Evolutionary conservation across 2,329 filamentous ascomycete genomes (phyloP), one percentile per base, ranked within the genome.

Genomic region (Phialophora chinensis): DNA sequence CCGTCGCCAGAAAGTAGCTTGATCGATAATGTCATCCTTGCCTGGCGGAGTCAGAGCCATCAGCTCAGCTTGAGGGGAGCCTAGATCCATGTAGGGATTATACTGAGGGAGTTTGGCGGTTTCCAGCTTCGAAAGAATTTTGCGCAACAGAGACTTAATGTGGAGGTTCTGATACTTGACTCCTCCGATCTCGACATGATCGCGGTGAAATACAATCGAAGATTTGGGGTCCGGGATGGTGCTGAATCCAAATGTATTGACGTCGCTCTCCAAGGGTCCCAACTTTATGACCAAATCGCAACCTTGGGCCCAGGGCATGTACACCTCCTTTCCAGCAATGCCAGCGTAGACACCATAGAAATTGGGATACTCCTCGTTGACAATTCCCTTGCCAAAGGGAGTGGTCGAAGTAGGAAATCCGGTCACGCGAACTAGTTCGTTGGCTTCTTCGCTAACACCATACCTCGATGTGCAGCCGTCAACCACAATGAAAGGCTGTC

Each of bases 161-260:
- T 87, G 85, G 8, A 95, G 85, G 55, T 88, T 88, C 0, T 91
- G 90, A 75, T 94, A 96, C 71, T 91, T 88, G 35, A 54, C 91
- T 77, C 92, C 92, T 60, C 90, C 85, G 53, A 96, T 90, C 61
- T 87, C 86, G 73, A 90, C 88, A 71, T 87, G 85, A 66, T 86
- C 88, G 75, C 88, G 91, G 79, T 95, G 90, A 74, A 97, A 89
- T 72, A 94, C 90, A 73, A 97, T 92, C 1, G 90, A 90, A 69
- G 60, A 61, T 33, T 67, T 69, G 31, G 66, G 62, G 35, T 72
- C 63, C 0, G 69, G 81, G 31, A 79, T 69, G 14, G 69, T 72
- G 53, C 68, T 71, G 57, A 73, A 73, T 25, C 72, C 72, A 54
- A 67, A 72, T 1, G 78, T 81, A 69, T 85, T 86, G 35, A 80